Evolutionary conservation across 768 basidiomycete species (phyloP), one percentile per base, ranked within the genome.

Genomic region (Lyophyllum atratum): DNA sequence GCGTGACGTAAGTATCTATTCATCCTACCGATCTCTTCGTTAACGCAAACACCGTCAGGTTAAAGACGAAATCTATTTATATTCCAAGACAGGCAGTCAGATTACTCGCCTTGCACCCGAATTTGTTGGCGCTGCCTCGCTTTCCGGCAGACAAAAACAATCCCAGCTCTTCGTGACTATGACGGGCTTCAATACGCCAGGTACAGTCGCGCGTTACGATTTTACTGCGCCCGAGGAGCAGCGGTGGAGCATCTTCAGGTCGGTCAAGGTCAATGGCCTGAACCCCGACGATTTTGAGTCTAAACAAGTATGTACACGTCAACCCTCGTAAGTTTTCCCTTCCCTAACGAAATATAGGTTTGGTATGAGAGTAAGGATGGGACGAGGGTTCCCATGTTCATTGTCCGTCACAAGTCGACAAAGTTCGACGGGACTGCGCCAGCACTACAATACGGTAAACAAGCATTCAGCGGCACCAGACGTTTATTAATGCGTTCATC

Each of bases 281-380:
- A 75, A 80, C 49, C 76, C 83, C 0, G 81, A 85, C 8, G 89
- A 93, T 44, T 93, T 93, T 62, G 76, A 82, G 28, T 76, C 85
- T 29, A 79, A 80, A 55, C 92, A 93, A 72, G 84, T 83, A 59
- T 21, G 69, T 56, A 12, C 26, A 24, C 37, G 21, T n/a, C 31
- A 17, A 34, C 19, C 29, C 15, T 34, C 10, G 9, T 48, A 17
- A 22, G 6, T 33, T 33, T 45, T 31, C 3, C 21, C 14, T 31
- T 22, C 3, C 14, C 14, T 55, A 29, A 60, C 19, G 45, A 10
- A 26, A 31, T 29, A 19, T 26, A 85, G 81, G 87, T 92, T 19
- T 94, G 92, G 87, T 93, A 86, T 64, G 68, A 76, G 19, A 86
- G 85, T 70, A 89, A 87, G 69, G 92, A 93, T 65, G 90, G 90